phyloP scores from a whole-genome alignment of 768 basidiomycete species.

The Rhodotorula graminis region DNA sequence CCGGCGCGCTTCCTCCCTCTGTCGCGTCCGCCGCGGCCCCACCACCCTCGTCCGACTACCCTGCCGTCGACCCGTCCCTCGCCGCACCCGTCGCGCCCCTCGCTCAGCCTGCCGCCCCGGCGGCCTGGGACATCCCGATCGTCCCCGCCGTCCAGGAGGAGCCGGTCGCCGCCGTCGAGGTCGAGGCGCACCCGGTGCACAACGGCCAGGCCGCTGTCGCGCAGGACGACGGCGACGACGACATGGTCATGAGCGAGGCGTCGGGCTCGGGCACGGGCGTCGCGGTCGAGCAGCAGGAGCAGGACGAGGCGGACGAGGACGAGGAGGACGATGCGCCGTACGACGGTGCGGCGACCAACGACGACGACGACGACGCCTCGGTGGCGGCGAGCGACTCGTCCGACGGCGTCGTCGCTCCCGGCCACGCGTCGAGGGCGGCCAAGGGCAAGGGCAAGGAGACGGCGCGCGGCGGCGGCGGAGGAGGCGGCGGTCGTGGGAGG shows the following conservation, averaged over 20 bases:
- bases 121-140: not conserved
- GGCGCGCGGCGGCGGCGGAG: constrained; percentile 29
- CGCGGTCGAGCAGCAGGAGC: no score
- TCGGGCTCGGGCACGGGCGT: constrained; percentile 1
- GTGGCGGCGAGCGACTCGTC: constrained; percentile 40
- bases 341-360: no score
- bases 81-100: no score
- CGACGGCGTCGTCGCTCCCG: constrained; percentile 41
- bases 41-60: not conserved
- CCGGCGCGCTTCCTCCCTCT: not conserved
- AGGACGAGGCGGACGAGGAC: not conserved
- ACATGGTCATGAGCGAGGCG: constrained; percentile 16
- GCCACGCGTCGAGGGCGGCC: constrained; percentile 34
- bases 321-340: not conserved
- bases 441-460: constrained; percentile 27
- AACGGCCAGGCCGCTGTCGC: no score
- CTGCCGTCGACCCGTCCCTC: not conserved
- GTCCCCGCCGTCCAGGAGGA: not conserved
- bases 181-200: no score
- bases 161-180: not conserved
- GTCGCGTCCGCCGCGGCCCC: not conserved
- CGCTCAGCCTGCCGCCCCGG: no score
- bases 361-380: constrained; percentile 9
- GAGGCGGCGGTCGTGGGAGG: not conserved
- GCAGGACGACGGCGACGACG: not conserved